phyloP scores from a whole-genome alignment of 495 filamentous ascomycete species.

The Hypomontagnella submonticulosa region DNA sequence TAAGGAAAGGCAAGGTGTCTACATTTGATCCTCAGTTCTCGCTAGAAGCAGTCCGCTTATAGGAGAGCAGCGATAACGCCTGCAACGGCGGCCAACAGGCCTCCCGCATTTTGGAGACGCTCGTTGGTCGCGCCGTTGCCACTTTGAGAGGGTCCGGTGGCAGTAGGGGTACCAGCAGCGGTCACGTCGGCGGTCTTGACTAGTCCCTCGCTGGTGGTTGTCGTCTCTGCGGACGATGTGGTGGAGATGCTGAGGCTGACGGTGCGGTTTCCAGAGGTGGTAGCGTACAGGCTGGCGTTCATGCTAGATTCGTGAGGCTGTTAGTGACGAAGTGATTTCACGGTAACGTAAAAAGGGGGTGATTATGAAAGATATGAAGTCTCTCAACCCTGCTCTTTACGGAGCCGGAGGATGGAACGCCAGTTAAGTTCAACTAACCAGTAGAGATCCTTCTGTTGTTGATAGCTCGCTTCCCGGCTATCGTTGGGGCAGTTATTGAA shows the following conservation, averaged over 20 bases:
- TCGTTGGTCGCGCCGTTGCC: conserved; percentile 20
- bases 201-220: conserved; percentile 12
- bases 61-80: conserved; percentile 17
- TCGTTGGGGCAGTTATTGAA: conserved; percentile 64
- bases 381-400: neutral
- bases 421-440: too few relatives aligned
- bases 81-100: conserved; percentile 20
- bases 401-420: neutral
- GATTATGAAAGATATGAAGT: neutral
- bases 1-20: too few relatives aligned
- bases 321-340: neutral
- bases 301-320: conserved; percentile 16
- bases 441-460: conserved; percentile 54
- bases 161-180: neutral
- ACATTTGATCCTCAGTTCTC: neutral
- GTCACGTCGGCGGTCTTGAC: conserved; percentile 21
- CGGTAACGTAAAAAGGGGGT: neutral
- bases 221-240: conserved; percentile 8
- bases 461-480: conserved; percentile 33
- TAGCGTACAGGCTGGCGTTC: conserved; percentile 36
- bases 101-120: conserved; percentile 4
- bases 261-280: conserved; percentile 26
- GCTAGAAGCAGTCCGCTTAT: neutral
- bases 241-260: conserved; percentile 19
- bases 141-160: conserved; percentile 9